Evolutionary conservation across 164 flowering plant genomes (phyloP).

Genomic region (Tetracentron sinense): DNA sequence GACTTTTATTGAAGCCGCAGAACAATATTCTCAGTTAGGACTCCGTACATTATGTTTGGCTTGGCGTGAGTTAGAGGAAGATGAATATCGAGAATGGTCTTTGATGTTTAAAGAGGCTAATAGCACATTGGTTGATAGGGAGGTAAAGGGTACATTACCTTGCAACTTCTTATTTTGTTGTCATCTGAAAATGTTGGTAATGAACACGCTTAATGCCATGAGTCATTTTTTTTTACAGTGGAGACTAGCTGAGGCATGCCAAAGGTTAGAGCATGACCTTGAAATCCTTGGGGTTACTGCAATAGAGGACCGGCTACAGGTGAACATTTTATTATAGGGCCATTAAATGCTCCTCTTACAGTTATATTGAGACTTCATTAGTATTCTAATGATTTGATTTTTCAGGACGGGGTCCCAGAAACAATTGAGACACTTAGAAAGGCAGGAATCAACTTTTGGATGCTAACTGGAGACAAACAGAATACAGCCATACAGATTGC

Average conservation of each 20-base stretch:
- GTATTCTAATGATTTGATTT: too few species aligned
- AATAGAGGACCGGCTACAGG: constrained; percentile 97
- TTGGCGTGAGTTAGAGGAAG: constrained; percentile 87
- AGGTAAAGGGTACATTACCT: constrained; percentile 47
- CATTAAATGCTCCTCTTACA: neutral
- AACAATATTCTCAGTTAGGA: constrained; percentile 89
- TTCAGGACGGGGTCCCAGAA: constrained; percentile 96
- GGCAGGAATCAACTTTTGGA: constrained; percentile 99
- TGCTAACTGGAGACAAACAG: constrained; percentile 99
- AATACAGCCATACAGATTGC: constrained; percentile 96
- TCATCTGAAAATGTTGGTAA: neutral
- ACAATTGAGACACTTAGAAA: constrained; percentile 88
- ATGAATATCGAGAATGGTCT: constrained; percentile 90
- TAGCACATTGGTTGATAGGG: constrained; percentile 90
- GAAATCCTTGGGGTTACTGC: constrained; percentile 95
- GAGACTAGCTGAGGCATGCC: constrained; percentile 94
- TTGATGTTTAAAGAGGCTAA: constrained; percentile 85
- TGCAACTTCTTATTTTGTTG: neutral
- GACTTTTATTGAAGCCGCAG: constrained; percentile 77
- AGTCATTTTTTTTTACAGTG: constrained; percentile 76
- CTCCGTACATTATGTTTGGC: constrained; percentile 91
- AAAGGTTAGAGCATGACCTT: constrained; percentile 78
- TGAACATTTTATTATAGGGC: constrained; percentile 16
- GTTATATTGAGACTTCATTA: too few species aligned
- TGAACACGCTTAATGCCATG: neutral